Conservation (phyloP, 2,329 filamentous ascomycete genomes). For the Fusarium cicatricum region DNA sequence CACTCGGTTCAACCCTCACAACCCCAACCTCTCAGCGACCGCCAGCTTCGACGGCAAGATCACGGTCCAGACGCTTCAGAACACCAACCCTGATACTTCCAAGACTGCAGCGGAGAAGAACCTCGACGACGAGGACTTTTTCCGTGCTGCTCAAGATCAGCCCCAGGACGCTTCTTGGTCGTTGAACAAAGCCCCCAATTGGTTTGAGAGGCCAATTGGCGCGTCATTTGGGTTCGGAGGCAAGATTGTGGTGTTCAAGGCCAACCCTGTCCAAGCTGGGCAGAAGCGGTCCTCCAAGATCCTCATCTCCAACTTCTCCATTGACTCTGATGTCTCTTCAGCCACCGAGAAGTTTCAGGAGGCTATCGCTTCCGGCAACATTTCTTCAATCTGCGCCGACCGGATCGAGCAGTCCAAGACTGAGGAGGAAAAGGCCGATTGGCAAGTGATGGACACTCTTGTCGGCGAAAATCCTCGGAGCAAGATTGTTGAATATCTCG, state of each 20-base stretch:
- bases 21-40: constrained; percentile 90
- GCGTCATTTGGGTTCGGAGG: constrained; percentile 96
- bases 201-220: constrained; percentile 85
- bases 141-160: constrained; percentile 89
- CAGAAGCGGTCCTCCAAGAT: constrained; percentile 78
- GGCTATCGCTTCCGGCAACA: constrained; percentile 78
- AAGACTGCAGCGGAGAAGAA: constrained; percentile 72
- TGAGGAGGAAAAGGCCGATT: constrained; percentile 94
- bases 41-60: constrained; percentile 98
- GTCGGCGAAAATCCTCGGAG: constrained; percentile 86
- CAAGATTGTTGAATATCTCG: constrained; percentile 87
- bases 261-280: constrained; percentile 64
- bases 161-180: constrained; percentile 92
- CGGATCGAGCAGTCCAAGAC: constrained; percentile 78
- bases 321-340: constrained; percentile 84
- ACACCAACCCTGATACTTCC: constrained; percentile 81
- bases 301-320: constrained; percentile 85
- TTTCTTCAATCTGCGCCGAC: constrained; percentile 80
- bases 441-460: constrained; percentile 91
- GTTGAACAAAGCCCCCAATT: constrained; percentile 84
- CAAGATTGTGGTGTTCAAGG: constrained; percentile 81
- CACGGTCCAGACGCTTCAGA: constrained; percentile 90
- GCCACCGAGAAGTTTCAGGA: constrained; percentile 89
- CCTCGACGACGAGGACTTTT: constrained; percentile 94
- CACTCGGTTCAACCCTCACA: constrained; percentile 91